Evolutionary conservation across 345 rosid genomes (phyloP).

Genomic region (Draba incana): DNA sequence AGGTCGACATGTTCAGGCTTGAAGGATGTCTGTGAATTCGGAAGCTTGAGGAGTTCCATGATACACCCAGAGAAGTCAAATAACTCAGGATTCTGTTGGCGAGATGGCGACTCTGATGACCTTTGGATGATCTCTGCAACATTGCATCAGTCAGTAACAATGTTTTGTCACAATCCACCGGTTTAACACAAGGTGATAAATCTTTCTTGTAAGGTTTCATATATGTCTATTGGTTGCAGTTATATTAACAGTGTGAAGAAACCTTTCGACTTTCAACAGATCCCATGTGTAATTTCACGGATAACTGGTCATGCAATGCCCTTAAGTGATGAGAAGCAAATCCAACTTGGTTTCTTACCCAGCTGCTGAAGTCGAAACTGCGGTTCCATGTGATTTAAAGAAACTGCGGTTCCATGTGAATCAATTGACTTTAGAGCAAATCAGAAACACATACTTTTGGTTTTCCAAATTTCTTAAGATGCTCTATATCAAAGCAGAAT

Average conservation of each 20-base stretch:
- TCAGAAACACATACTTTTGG: too few species aligned
- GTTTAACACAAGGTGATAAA: slow-evolving; percentile 66
- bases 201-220: slow-evolving; percentile 24
- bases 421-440: too few species aligned
- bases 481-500: too few species aligned
- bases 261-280: slow-evolving; percentile 48
- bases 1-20: slow-evolving; percentile 70
- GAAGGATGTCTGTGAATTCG: slow-evolving; percentile 76
- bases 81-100: slow-evolving; percentile 52
- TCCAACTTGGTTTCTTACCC: slow-evolving; percentile 46
- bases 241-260: slow-evolving; percentile 23
- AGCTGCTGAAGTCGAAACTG: slow-evolving; percentile 41
- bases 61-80: slow-evolving; percentile 50
- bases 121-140: slow-evolving; percentile 78
- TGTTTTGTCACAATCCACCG: slow-evolving; percentile 54
- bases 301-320: slow-evolving; percentile 73
- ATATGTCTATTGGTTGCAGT: slow-evolving; percentile 12
- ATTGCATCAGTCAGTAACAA: slow-evolving; percentile 51
- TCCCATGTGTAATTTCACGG: slow-evolving; percentile 79
- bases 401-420: too few species aligned
- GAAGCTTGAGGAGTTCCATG: slow-evolving; percentile 58
- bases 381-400: slow-evolving; percentile 43
- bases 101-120: slow-evolving; percentile 54
- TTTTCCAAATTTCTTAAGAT: too few species aligned
- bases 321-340: slow-evolving; percentile 47